These are phyloP conservation scores for Quercus rubra DNA, from an alignment of 306 rosid genomes.

Conservation along the genomic window DNA sequence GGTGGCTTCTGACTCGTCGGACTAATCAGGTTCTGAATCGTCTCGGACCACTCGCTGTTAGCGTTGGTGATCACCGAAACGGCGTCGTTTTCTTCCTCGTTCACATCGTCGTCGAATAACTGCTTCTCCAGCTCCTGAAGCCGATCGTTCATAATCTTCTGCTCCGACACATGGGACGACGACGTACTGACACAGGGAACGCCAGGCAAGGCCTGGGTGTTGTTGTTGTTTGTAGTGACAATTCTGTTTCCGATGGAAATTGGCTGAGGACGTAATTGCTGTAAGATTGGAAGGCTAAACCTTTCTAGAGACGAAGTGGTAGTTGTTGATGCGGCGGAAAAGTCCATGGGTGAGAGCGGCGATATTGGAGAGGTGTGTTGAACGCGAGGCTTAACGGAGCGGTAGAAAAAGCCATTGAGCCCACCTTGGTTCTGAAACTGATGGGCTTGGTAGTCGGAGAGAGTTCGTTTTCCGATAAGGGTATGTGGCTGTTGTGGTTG, in stretches of 20 bases:
- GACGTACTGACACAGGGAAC: background rate
- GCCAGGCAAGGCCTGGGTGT: background rate
- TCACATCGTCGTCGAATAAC: slow-evolving; percentile 69
- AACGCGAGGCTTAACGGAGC: slow-evolving; percentile 65
- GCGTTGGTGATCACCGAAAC: slow-evolving; percentile 55
- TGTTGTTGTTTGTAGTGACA: background rate
- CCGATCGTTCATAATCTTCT: slow-evolving; percentile 49
- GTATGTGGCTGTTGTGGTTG: background rate
- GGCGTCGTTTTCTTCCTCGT: slow-evolving; percentile 50
- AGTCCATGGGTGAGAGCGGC: slow-evolving; percentile 55
- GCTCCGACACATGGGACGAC: slow-evolving; percentile 30
- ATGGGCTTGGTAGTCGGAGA: slow-evolving; percentile 56
- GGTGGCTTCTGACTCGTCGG: slow-evolving; percentile 52
- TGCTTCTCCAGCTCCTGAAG: slow-evolving; percentile 79
- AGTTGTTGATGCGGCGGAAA: slow-evolving; percentile 24
- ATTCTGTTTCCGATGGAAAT: background rate
- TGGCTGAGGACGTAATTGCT: background rate
- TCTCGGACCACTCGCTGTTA: slow-evolving; percentile 70
- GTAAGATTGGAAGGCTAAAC: background rate
- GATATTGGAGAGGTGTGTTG: slow-evolving; percentile 46
- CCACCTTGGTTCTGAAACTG: slow-evolving; percentile 34
- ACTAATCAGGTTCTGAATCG: slow-evolving; percentile 65
- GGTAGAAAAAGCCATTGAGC: slow-evolving; percentile 36
- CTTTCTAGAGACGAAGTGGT: background rate
- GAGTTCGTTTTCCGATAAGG: slow-evolving; percentile 62